A percentile compares a stretch with the other conserved stretches of the same genome.
These are phyloP conservation scores for Kodamaea fukazawae DNA, from an alignment of 805 yeast genomes.

Conservation along the genomic window DNA sequence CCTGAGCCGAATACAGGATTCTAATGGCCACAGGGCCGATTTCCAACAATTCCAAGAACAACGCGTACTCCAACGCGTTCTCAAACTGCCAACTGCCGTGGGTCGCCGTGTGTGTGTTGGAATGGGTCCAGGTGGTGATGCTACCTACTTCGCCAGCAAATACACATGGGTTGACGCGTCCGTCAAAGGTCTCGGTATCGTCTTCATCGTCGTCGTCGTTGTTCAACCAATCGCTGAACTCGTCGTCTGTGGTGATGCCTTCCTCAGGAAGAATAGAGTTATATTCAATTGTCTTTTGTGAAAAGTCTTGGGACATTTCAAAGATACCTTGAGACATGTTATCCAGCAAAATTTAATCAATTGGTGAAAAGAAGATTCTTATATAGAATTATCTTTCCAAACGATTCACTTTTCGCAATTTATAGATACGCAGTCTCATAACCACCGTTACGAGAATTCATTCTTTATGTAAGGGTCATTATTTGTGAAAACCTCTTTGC, in stretches of 20 bases:
- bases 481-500: too few species aligned
- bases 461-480: too few species aligned
- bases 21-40: conserved; percentile 4
- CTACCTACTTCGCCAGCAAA: not conserved
- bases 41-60: not conserved
- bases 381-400: too few species aligned
- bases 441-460: too few species aligned
- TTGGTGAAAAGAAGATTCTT: too few species aligned
- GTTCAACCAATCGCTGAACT: not conserved
- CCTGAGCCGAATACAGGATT: not conserved
- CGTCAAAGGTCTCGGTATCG: not conserved
- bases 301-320: conserved; percentile 9
- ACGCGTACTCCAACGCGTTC: not conserved
- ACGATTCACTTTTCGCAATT: too few species aligned
- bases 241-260: not conserved
- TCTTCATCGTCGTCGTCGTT: conserved; percentile 1
- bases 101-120: not conserved
- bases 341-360: too few species aligned
- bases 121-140: not conserved
- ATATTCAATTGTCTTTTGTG: conserved; percentile 4
- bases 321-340: conserved; percentile 10
- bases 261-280: conserved; percentile 2
- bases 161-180: conserved; percentile 1
- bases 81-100: conserved; percentile 5
- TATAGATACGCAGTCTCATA: too few species aligned